Evolutionary conservation across 202 grass and related monocot genomes (phyloP).

Genomic region (Eragrostis tef): DNA sequence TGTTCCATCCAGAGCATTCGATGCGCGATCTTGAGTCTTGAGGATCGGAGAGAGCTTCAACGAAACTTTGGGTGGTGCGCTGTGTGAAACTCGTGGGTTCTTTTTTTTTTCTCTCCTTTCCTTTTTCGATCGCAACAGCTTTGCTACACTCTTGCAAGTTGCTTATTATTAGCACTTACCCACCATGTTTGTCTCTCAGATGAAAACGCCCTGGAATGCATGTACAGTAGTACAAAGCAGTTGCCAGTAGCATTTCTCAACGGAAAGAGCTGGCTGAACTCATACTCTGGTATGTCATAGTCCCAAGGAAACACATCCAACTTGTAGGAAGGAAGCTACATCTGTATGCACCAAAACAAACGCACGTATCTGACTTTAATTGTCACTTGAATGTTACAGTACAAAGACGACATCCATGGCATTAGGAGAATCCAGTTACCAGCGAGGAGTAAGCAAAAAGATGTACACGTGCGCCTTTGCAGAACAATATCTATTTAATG

Average conservation of each 20-base stretch:
- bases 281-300: background rate
- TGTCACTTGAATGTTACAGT: background rate
- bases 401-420: background rate
- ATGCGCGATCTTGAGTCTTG: background rate
- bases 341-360: background rate
- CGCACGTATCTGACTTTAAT: background rate
- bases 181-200: background rate
- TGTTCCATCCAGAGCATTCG: background rate
- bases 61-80: background rate
- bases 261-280: background rate
- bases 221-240: background rate
- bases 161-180: no score
- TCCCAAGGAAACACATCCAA: background rate
- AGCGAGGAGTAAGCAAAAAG: conserved; percentile 8
- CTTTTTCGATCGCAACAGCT: no score
- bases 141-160: no score
- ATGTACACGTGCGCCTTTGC: background rate
- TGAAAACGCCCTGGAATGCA: background rate
- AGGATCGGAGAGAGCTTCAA: background rate
- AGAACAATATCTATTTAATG: background rate
- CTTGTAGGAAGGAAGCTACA: background rate
- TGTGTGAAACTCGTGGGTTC: background rate
- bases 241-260: background rate
- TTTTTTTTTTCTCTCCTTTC: no score
- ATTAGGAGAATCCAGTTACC: background rate